Evolutionary conservation across 352 stramenopile genomes (phyloP), one percentile per base, ranked within the genome.

Genomic region (Pythium guiyangense): DNA sequence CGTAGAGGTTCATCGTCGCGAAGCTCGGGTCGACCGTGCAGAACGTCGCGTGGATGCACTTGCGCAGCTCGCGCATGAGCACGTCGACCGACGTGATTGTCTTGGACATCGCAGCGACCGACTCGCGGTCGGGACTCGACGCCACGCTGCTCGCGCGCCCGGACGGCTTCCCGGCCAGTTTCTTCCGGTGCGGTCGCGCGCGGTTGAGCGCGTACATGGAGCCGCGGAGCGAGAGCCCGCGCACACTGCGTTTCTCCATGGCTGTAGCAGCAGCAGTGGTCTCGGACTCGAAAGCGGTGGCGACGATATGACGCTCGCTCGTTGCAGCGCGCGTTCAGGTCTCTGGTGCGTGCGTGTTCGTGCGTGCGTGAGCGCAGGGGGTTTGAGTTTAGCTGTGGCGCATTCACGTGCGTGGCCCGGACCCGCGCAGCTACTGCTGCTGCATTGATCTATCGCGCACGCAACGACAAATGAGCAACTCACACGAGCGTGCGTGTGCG

Each of bases 51-150:
- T 88, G 71, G 31, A 86, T 67, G 1, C 42, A 55, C 40, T 67
- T 74, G 15, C 77, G 75, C n/a, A 90, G 55, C 60, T 82, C 73
- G 54, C 71, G 65, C 22, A 88, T 69, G 31, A 90, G 57, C 8
- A 54, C 62, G 47, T 89, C 74, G 10, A 85, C 70, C 0, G 67
- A 68, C 8, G 49, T 59, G 46, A 81, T 67, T 31, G 71, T 63
- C 35, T 54, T 43, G 2, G 35, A 40, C 9, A 20, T 20, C 15
- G 15, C 39, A 45, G 14, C 46, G 26, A 42, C 20, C 45, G 42
- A 35, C 5, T 53, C 47, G 15, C 18, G 65, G 2, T 66, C 53
- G 6, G 40, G 49, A 2, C 35, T 49, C 25, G 42, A 53, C 4
- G 17, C 25, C 1, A 50, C 31, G n/a, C 53, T 40, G n/a, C 53